These are phyloP conservation scores for Gymnopus androsaceus DNA, from an alignment of 1,284 basidiomycete species.

Conservation along the genomic window DNA sequence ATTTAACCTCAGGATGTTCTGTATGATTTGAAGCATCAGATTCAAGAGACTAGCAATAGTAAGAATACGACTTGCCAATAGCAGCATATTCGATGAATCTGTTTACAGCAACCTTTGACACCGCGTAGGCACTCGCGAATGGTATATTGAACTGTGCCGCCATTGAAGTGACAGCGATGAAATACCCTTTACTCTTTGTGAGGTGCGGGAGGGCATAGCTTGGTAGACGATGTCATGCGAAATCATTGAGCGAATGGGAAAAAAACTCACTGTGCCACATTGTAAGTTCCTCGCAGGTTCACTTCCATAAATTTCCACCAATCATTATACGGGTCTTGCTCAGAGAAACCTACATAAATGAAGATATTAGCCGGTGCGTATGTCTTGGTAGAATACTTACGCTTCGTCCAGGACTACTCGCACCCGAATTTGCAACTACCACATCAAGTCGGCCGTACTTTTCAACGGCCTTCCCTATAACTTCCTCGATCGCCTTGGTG, in stretches of 20 bases:
- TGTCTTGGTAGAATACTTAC: background rate
- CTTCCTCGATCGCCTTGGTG: background rate
- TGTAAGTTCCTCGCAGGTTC: constrained; percentile 1
- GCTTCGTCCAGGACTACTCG: too few species aligned
- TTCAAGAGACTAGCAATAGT: too few species aligned
- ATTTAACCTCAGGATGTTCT: constrained; percentile 5
- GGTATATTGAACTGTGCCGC: too few species aligned
- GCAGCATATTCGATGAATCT: background rate
- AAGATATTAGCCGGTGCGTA: too few species aligned
- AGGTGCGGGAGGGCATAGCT: background rate
- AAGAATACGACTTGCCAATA: background rate
- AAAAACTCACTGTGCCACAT: constrained; percentile 5
- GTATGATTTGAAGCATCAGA: too few species aligned
- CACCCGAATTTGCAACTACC: constrained; percentile 5
- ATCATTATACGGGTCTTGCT: constrained; percentile 3
- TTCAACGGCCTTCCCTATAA: background rate
- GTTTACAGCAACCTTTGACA: background rate
- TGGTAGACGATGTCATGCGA: too few species aligned
- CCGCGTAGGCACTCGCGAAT: constrained; percentile 2
- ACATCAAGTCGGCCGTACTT: constrained; percentile 12
- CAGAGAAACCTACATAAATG: background rate
- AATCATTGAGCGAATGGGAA: too few species aligned
- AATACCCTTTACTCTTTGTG: background rate
- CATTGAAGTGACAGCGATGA: background rate
- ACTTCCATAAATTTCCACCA: constrained; percentile 7